Conservation (phyloP, 345 rosid species). For the Hibiscus trionum region DNA sequence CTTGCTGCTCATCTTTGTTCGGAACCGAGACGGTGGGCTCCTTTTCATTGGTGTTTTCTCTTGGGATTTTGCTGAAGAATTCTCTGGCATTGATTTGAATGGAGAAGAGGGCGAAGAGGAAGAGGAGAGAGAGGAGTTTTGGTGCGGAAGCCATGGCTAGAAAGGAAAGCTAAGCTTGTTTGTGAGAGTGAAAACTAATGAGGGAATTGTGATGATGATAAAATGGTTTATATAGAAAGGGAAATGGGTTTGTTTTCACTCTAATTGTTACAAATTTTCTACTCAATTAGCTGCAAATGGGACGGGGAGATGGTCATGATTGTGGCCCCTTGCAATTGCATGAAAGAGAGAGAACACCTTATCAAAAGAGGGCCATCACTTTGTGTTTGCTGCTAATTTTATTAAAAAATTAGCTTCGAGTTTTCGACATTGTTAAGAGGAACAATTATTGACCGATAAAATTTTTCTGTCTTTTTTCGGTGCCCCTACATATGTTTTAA, state of each 20-base stretch:
- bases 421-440: too few species aligned
- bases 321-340: constrained; percentile 18
- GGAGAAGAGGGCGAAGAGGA: constrained; percentile 19
- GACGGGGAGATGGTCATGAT: constrained; percentile 10
- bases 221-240: constrained; percentile 23
- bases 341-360: background rate
- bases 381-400: background rate
- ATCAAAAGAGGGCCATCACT: background rate
- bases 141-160: constrained; percentile 21
- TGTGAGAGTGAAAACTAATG: background rate
- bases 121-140: constrained; percentile 14
- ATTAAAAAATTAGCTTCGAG: too few species aligned
- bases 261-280: constrained; percentile 1
- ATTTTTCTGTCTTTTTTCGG: too few species aligned
- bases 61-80: constrained; percentile 35
- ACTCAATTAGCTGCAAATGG: constrained; percentile 17
- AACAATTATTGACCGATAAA: too few species aligned
- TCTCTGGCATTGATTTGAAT: constrained; percentile 22
- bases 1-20: constrained; percentile 9
- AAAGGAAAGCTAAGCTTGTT: background rate
- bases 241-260: background rate
- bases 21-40: constrained; percentile 1
- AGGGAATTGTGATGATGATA: constrained; percentile 7
- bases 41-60: constrained; percentile 4
- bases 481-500: too few species aligned